Conservation (phyloP, 1,284 basidiomycete genomes). For the Fomitopsis betulina region DNA sequence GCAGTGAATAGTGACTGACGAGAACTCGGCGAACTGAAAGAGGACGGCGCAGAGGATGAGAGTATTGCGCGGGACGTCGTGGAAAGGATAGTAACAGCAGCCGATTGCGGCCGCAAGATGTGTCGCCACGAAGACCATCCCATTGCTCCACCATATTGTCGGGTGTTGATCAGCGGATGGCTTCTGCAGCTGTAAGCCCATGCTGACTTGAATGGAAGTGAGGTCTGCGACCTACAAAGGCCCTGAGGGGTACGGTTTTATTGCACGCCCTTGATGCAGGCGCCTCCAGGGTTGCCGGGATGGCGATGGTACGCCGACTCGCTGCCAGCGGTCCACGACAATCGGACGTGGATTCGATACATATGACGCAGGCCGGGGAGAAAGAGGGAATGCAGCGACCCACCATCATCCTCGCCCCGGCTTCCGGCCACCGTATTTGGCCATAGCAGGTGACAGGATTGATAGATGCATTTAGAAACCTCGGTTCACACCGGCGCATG, state of each 20-base stretch:
- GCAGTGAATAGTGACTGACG: slow-evolving; percentile 37
- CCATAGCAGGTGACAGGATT: not conserved
- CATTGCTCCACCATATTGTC: slow-evolving; percentile 67
- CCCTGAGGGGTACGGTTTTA: no score
- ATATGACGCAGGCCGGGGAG: not conserved
- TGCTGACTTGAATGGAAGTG: not conserved
- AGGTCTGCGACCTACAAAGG: no score
- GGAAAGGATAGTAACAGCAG: slow-evolving; percentile 45
- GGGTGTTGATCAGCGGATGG: not conserved
- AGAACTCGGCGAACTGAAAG: slow-evolving; percentile 73
- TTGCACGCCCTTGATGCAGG: not conserved
- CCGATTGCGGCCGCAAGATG: slow-evolving; percentile 61
- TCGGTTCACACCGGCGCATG: no score
- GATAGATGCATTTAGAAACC: not conserved
- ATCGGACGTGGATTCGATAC: not conserved
- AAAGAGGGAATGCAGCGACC: not conserved
- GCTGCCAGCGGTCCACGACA: not conserved
- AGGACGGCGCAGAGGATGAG: slow-evolving; percentile 48
- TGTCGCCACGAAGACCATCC: slow-evolving; percentile 57
- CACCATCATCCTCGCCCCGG: not conserved
- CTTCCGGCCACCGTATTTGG: not conserved
- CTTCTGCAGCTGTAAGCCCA: not conserved
- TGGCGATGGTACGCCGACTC: not conserved
- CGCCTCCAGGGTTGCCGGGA: not conserved
- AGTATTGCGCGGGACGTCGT: slow-evolving; percentile 40